Evolutionary conservation across 1,139 yeast species (phyloP).

Genomic region (Yamadazyma atlantica): DNA sequence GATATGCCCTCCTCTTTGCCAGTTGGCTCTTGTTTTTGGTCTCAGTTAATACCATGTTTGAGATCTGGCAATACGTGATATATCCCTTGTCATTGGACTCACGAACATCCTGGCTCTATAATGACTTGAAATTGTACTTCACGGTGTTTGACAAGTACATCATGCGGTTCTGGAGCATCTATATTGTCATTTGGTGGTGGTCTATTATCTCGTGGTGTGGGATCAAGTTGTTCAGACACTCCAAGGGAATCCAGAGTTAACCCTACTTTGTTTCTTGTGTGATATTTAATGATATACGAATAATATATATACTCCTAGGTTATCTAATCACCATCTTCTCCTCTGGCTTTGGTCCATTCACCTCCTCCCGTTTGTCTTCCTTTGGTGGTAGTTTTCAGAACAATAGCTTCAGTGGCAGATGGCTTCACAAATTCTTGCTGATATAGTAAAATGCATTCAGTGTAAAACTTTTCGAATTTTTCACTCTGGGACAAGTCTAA

Average conservation of each 20-base stretch:
- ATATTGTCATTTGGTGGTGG: conserved; percentile 76
- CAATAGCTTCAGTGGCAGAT: conserved; percentile 5
- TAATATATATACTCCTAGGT: neutral
- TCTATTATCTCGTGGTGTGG: conserved; percentile 75
- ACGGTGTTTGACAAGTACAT: conserved; percentile 46
- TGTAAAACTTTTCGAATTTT: conserved; percentile 18
- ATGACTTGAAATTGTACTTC: conserved; percentile 13
- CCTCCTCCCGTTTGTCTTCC: conserved; percentile 76
- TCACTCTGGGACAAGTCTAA: neutral
- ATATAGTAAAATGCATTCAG: conserved; percentile 25
- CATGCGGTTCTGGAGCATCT: conserved; percentile 50
- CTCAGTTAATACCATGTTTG: conserved; percentile 43
- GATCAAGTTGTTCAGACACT: conserved; percentile 71
- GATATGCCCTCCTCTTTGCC: conserved; percentile 33
- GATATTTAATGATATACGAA: too few relatives aligned
- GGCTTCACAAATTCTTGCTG: conserved; percentile 19
- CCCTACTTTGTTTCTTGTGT: too few relatives aligned
- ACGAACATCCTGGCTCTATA: conserved; percentile 16
- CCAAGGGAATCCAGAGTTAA: conserved; percentile 47
- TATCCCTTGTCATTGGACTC: conserved; percentile 22
- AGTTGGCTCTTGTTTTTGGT: conserved; percentile 44
- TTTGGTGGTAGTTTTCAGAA: conserved; percentile 10
- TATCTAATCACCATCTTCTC: conserved; percentile 63
- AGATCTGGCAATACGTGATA: conserved; percentile 45
- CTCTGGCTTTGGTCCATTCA: conserved; percentile 73